Conservation (phyloP, 1,284 basidiomycete genomes). For the Bondarzewia mesenterica region DNA sequence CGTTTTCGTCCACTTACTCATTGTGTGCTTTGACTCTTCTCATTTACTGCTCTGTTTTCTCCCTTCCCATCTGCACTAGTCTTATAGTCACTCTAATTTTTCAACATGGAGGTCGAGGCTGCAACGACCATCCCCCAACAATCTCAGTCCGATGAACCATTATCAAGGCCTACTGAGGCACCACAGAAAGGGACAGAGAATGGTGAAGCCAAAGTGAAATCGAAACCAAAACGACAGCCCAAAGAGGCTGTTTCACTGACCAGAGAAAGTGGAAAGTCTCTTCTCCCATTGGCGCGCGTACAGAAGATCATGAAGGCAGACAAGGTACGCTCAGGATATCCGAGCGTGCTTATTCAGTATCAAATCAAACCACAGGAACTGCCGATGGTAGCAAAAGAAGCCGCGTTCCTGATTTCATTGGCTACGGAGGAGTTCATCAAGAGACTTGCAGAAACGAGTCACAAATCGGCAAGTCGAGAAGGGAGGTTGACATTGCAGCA, state of each 20-base stretch:
- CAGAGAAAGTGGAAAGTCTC: conserved; percentile 43
- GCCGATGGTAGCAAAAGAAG: conserved; percentile 64
- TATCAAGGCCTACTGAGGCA: no score
- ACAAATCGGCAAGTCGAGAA: conserved; percentile 37
- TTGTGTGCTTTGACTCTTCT: no score
- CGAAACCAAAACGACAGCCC: not conserved
- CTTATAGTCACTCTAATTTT: no score
- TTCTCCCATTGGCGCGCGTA: conserved; percentile 64
- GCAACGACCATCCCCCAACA: no score
- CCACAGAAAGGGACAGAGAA: no score
- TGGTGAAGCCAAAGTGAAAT: not conserved
- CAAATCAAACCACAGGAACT: conserved; percentile 45
- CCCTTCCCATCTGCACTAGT: no score
- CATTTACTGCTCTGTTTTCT: no score
- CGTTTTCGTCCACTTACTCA: no score
- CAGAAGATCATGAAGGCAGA: conserved; percentile 77
- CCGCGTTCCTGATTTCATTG: conserved; percentile 62
- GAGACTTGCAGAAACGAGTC: conserved; percentile 50
- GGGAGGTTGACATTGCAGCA: conserved; percentile 60
- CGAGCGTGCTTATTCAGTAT: not conserved
- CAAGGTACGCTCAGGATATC: conserved; percentile 34
- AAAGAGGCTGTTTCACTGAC: not conserved
- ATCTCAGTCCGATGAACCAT: no score
- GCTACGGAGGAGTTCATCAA: conserved; percentile 76
- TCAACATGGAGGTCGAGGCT: no score